Conservation (phyloP, 2,329 filamentous ascomycete species). For the Microcyclospora pomicola region DNA sequence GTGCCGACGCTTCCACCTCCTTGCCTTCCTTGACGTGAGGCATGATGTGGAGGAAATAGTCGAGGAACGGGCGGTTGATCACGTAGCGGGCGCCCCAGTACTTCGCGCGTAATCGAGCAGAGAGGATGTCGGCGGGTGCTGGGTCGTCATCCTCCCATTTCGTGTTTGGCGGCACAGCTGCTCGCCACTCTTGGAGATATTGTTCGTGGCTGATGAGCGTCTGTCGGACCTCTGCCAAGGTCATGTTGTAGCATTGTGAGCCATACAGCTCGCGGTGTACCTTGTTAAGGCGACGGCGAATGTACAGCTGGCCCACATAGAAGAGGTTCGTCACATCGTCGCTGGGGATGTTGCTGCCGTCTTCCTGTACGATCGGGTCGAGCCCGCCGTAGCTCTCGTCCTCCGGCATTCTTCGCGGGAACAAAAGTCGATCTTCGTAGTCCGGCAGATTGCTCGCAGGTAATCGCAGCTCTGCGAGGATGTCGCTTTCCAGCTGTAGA, state of each 20-base stretch:
- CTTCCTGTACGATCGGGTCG: constrained; percentile 4
- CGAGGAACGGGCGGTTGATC: constrained; percentile 66
- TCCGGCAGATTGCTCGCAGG: constrained; percentile 47
- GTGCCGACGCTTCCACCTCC: constrained; percentile 14
- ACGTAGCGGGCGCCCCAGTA: constrained; percentile 90
- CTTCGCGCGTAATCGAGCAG: constrained; percentile 76
- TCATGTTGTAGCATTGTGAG: constrained; percentile 12
- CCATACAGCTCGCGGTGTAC: constrained; percentile 43
- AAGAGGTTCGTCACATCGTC: constrained; percentile 37
- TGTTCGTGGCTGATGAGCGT: constrained; percentile 21
- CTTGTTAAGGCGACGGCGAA: constrained; percentile 43
- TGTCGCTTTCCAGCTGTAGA: constrained; percentile 85
- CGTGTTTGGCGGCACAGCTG: constrained; percentile 38
- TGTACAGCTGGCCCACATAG: constrained; percentile 48
- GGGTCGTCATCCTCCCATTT: constrained; percentile 53
- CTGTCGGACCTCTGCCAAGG: constrained; percentile 12
- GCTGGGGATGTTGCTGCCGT: constrained; percentile 7
- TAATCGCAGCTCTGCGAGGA: constrained; percentile 66
- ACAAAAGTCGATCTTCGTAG: constrained; percentile 48
- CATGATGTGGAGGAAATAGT: constrained; percentile 43
- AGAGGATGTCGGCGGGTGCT: constrained; percentile 62
- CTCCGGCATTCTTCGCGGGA: constrained; percentile 44
- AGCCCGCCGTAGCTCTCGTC: constrained; percentile 16
- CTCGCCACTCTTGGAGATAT: constrained; percentile 39
- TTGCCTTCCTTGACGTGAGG: constrained; percentile 13